Evolutionary conservation across 352 stramenopile species (phyloP).

Genomic region (Globisporangium nodosum): DNA sequence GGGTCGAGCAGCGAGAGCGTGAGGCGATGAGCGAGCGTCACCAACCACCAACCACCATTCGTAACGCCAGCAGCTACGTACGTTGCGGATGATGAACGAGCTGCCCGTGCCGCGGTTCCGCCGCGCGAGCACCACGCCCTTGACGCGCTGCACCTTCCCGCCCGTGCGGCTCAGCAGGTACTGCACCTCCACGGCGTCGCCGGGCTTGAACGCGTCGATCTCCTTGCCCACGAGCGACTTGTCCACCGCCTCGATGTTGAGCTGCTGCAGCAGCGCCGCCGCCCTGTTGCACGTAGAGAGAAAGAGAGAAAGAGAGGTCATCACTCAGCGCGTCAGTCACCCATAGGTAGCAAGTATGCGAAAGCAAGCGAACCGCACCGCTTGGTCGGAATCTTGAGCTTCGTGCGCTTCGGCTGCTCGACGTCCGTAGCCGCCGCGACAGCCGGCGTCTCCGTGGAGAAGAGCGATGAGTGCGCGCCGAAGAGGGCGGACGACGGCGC

Average conservation of each 20-base stretch:
- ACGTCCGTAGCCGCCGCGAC: conserved; percentile 10
- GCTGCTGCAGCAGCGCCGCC: conserved; percentile 57
- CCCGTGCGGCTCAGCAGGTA: conserved; percentile 75
- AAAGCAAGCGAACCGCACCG: conserved; percentile 18
- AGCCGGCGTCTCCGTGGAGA: conserved; percentile 29
- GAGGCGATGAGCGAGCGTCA: background rate
- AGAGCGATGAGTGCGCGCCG: conserved; percentile 24
- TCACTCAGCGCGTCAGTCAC: too few species aligned
- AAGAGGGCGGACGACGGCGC: conserved; percentile 17
- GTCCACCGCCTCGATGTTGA: conserved; percentile 61
- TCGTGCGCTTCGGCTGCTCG: conserved; percentile 40
- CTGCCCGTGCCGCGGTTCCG: conserved; percentile 77
- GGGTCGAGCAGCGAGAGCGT: background rate
- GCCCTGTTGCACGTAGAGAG: conserved; percentile 18
- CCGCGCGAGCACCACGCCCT: conserved; percentile 74
- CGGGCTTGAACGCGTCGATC: conserved; percentile 69
- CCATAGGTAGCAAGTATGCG: background rate
- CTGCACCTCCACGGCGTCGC: conserved; percentile 76
- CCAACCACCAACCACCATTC: background rate
- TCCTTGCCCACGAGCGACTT: conserved; percentile 59
- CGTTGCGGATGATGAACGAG: conserved; percentile 85
- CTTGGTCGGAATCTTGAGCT: conserved; percentile 81
- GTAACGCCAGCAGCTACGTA: conserved; percentile 19
- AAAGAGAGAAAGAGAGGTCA: background rate
- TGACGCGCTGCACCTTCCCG: conserved; percentile 66